Percentiles rank a stretch among this genome's conserved stretches.
Conservation (phyloP, 148 eudicot genomes). For the Salicornia ramosissima region DNA sequence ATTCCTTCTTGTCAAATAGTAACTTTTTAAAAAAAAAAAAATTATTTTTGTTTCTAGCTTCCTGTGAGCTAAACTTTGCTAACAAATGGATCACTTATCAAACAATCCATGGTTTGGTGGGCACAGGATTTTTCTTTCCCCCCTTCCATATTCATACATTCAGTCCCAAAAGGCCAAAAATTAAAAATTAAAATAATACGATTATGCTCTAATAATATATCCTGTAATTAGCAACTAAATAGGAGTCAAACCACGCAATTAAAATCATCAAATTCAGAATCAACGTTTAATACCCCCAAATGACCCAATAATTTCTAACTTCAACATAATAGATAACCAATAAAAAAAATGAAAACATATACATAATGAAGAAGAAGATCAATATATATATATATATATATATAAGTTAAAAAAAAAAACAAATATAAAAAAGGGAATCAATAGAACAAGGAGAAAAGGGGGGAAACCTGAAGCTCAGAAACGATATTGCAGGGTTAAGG, state of each 20-base stretch:
- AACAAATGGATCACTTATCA: conserved; percentile 18
- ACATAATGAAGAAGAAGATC: neutral
- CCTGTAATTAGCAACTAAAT: neutral
- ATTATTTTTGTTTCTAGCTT: conserved; percentile 11
- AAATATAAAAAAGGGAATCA: neutral
- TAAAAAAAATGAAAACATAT: neutral
- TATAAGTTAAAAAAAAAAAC: neutral
- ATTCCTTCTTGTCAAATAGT: too few relatives aligned
- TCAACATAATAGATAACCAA: neutral
- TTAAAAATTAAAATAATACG: conserved; percentile 1
- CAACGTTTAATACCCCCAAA: neutral
- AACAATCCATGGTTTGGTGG: conserved; percentile 6
- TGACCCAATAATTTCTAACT: neutral
- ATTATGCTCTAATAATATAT: neutral
- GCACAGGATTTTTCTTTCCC: conserved; percentile 1
- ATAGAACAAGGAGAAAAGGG: neutral
- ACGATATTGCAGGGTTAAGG: neutral
- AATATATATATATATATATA: neutral
- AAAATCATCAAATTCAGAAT: neutral
- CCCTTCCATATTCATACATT: too few relatives aligned
- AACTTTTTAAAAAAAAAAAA: neutral
- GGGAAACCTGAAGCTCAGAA: conserved; percentile 15
- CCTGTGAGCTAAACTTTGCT: neutral
- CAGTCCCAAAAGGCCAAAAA: too few relatives aligned
- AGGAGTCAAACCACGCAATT: neutral